These are phyloP conservation scores for Erodium moschatum DNA, from an alignment of 441 rosid species.

Conservation along the genomic window DNA sequence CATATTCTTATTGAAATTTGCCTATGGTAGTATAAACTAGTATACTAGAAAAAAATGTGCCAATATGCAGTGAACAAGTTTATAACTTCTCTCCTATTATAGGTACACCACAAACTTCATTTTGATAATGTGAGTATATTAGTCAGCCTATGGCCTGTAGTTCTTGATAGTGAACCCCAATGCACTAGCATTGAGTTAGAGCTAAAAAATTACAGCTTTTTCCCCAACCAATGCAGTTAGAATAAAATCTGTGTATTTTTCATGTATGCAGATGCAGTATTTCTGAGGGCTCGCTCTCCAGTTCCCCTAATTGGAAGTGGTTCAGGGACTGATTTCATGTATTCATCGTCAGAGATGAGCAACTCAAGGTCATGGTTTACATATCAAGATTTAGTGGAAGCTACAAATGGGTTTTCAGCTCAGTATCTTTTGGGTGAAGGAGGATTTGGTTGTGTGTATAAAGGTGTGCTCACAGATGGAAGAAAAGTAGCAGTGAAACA, in stretches of 20 bases:
- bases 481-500: slow-evolving; percentile 81
- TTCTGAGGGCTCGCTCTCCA: slow-evolving; percentile 43
- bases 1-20: slow-evolving; percentile 2
- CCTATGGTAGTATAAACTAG: neutral
- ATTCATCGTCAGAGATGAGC: slow-evolving; percentile 47
- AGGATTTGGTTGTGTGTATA: slow-evolving; percentile 79
- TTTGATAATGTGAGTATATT: neutral
- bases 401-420: slow-evolving; percentile 64
- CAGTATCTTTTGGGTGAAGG: slow-evolving; percentile 81
- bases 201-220: too few relatives aligned
- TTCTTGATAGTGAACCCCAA: too few relatives aligned
- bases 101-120: too few relatives aligned
- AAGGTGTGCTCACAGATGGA: slow-evolving; percentile 67
- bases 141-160: too few relatives aligned
- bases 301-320: slow-evolving; percentile 56
- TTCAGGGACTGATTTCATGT: slow-evolving; percentile 35
- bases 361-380: slow-evolving; percentile 59
- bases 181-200: too few relatives aligned
- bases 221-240: slow-evolving; percentile 6
- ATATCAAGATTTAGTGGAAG: slow-evolving; percentile 59
- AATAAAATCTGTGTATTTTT: slow-evolving; percentile 6
- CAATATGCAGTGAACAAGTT: too few relatives aligned
- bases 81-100: too few relatives aligned
- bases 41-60: too few relatives aligned
- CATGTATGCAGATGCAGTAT: slow-evolving; percentile 41